phyloP scores from a whole-genome alignment of 2,329 filamentous ascomycete genomes.

The Cladorrhinum sp. region DNA sequence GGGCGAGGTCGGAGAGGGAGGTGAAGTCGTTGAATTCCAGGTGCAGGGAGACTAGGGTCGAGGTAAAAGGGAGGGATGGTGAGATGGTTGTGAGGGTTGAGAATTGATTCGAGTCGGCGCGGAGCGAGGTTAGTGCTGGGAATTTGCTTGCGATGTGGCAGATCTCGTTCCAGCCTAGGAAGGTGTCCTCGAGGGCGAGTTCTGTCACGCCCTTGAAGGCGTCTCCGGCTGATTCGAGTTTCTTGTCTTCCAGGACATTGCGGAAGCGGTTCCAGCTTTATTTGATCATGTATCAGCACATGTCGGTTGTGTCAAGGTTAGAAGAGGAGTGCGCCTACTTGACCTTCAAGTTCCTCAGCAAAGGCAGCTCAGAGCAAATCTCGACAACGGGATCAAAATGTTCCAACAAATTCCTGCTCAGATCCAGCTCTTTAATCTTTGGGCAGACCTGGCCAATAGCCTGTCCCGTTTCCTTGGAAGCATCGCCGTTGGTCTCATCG shows the following conservation, averaged over 20 bases:
- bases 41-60: constrained; percentile 59
- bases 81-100: constrained; percentile 42
- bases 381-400: constrained; percentile 62
- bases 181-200: constrained; percentile 64
- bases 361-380: constrained; percentile 69
- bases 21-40: constrained; percentile 71
- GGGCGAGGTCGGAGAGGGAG: constrained; percentile 53
- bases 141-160: constrained; percentile 54
- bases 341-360: constrained; percentile 63
- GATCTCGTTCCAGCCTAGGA: constrained; percentile 65
- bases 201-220: constrained; percentile 54
- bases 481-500: constrained; percentile 33
- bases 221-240: constrained; percentile 32
- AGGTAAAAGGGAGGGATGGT: constrained; percentile 41
- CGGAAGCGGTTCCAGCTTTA: constrained; percentile 71
- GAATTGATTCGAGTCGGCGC: constrained; percentile 58
- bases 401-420: constrained; percentile 80
- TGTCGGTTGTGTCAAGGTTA: not conserved
- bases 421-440: constrained; percentile 72
- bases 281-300: not conserved
- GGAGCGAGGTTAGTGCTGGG: constrained; percentile 47
- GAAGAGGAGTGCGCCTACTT: constrained; percentile 58
- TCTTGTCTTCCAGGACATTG: constrained; percentile 42
- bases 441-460: constrained; percentile 54
- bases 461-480: constrained; percentile 30